Conservation (phyloP, 225 moss, liverwort and hornwort species). For the Bryum argenteum region DNA sequence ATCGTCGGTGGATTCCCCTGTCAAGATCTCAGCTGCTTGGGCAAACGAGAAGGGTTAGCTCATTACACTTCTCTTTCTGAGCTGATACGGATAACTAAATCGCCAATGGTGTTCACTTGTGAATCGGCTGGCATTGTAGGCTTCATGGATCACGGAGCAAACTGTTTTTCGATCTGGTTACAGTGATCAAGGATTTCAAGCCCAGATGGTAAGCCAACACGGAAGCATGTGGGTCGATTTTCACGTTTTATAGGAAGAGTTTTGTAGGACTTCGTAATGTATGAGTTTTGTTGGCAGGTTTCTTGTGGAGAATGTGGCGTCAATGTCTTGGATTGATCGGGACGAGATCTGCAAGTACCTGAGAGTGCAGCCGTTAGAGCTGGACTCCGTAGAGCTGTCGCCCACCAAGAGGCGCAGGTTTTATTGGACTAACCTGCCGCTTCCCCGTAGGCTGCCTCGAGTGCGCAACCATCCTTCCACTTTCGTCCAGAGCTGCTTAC, state of each 20-base stretch:
- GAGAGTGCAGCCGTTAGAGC: conserved; percentile 66
- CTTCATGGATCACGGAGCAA: conserved; percentile 82
- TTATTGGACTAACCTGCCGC: conserved; percentile 89
- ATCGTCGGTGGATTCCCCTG: conserved; percentile 66
- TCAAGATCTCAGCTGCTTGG: conserved; percentile 65
- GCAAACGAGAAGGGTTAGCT: conserved; percentile 56
- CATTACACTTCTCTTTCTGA: background rate
- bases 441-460: conserved; percentile 65
- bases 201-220: conserved; percentile 63
- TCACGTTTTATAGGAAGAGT: background rate
- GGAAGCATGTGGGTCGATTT: background rate
- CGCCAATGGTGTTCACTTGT: background rate
- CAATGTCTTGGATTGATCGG: conserved; percentile 91
- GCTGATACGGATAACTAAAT: background rate
- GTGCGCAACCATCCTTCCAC: conserved; percentile 75
- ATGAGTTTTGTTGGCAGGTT: conserved; percentile 46
- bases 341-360: conserved; percentile 88
- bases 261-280: background rate
- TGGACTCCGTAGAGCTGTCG: conserved; percentile 88
- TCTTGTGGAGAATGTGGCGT: conserved; percentile 91
- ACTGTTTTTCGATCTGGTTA: conserved; percentile 79
- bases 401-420: conserved; percentile 79
- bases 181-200: conserved; percentile 64
- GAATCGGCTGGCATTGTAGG: conserved; percentile 30
- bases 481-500: conserved; percentile 74